These are phyloP conservation scores for Pestalotiopsis fici DNA, from an alignment of 2,329 filamentous ascomycete genomes.

Conservation along the genomic window DNA sequence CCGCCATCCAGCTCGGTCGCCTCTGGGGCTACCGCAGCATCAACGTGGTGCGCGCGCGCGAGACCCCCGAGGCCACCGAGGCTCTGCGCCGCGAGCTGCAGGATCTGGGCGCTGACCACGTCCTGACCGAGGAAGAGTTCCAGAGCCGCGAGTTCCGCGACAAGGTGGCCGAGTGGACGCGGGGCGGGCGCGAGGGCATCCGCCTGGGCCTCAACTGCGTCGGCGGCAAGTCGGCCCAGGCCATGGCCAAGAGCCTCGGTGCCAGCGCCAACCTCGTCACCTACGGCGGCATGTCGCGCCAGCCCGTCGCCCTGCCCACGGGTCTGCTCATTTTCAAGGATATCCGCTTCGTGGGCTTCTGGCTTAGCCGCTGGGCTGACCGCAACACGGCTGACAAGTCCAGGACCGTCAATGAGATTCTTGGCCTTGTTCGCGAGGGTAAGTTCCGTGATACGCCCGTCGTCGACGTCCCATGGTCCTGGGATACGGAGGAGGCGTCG, in stretches of 20 bases:
- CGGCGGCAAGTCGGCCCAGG: conserved; percentile 80
- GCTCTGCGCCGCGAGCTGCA: conserved; percentile 53
- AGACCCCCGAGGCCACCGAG: conserved; percentile 64
- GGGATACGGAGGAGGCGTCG: conserved; percentile 71
- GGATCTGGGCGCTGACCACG: conserved; percentile 57
- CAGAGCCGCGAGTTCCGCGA: conserved; percentile 61
- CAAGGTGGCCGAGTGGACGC: conserved; percentile 65
- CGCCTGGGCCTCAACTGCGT: conserved; percentile 90
- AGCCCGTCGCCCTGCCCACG: conserved; percentile 80
- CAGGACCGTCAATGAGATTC: conserved; percentile 80
- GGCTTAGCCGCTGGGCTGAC: conserved; percentile 90
- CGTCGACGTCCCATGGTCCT: conserved; percentile 80
- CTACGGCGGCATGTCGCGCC: conserved; percentile 92
- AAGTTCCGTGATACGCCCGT: conserved; percentile 83
- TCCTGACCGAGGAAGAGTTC: conserved; percentile 59
- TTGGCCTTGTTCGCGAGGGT: conserved; percentile 72
- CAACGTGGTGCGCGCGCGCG: conserved; percentile 80
- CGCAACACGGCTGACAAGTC: conserved; percentile 72
- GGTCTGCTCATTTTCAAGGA: conserved; percentile 93
- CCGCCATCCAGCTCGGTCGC: conserved; percentile 83
- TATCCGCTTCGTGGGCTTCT: conserved; percentile 87
- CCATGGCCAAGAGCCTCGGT: conserved; percentile 73
- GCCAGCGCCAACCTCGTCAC: conserved; percentile 78
- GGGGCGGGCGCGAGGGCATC: conserved; percentile 70
- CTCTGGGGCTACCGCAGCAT: conserved; percentile 90